Evolutionary conservation across 2,329 filamentous ascomycete species (phyloP), one percentile per base, ranked within the genome.

Genomic region (Cercospora sp.): DNA sequence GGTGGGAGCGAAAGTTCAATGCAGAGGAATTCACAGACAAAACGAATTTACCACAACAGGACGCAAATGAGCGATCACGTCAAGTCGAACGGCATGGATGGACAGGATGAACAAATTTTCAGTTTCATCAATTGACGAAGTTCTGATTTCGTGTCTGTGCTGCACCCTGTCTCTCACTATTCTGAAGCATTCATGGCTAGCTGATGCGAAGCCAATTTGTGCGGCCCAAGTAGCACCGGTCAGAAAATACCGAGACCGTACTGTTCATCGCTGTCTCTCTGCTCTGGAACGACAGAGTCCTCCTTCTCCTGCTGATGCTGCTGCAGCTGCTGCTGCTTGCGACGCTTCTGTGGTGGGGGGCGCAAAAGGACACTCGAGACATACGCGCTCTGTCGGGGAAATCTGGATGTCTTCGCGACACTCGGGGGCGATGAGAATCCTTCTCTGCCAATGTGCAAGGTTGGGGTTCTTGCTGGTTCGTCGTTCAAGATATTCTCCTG

Each of bases 401-500:
- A n/a, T 26, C 33, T 36, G n/a, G 59, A 8, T 30, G 59, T 23
- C 20, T 33, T 48, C 10, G 31, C 23, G 18, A 48, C 33, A 30
- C 13, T 26, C 26, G 53, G 26, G 30, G 26, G 53, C 16, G 53
- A 28, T 33, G 53, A 58, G 26, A 30, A 48, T 55, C 23, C 28
- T 13, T 63, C 45, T 57, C 31, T 57, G n/a, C 48, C 62, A 36
- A 64, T 55, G 30, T 51, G 62, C 26, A 64, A 26, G 48, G 51
- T 39, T 12, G 62, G 62, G 18, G 62, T 63, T 48, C 30, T 55
- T 42, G 64, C 36, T 30, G 42, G 36, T 18, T 33, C 45, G 51
- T 65, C 63, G 42, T 65, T 65, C 18, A 51, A 26, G 36, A 67
- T 67, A 28, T 58, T 62, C 59, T 69, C 67, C 58, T 67, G 64